These are phyloP conservation scores for Aspergillus carbonarius DNA, from an alignment of 2,329 filamentous ascomycete genomes.

Conservation along the genomic window DNA sequence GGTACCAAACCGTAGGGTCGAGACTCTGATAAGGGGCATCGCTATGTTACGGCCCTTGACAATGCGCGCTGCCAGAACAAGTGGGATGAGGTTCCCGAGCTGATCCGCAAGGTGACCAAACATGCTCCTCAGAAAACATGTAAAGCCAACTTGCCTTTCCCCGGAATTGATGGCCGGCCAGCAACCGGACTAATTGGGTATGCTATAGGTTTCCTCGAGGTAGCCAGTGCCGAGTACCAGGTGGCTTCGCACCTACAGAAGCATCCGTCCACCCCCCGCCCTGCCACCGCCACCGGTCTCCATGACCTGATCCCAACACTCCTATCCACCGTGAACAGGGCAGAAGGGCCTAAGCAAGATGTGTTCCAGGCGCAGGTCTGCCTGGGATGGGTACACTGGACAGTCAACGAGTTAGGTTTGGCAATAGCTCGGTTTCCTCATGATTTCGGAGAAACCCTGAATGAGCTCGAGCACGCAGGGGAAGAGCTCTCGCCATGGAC, in stretches of 20 bases:
- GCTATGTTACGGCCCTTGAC: constrained; percentile 81
- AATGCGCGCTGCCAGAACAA: constrained; percentile 81
- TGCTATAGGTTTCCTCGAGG: constrained; percentile 64
- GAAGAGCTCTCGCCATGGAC: constrained; percentile 69
- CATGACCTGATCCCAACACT: constrained; percentile 42
- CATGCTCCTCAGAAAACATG: constrained; percentile 84
- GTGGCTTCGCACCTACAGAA: constrained; percentile 56
- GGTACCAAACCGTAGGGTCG: constrained; percentile 35
- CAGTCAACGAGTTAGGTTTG: constrained; percentile 65
- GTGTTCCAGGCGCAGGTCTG: constrained; percentile 77
- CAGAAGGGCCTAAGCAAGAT: constrained; percentile 55
- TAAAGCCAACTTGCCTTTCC: constrained; percentile 45
- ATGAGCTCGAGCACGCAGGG: constrained; percentile 54
- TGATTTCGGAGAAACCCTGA: constrained; percentile 58
- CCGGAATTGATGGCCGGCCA: constrained; percentile 15
- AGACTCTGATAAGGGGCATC: constrained; percentile 71
- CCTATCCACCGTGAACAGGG: constrained; percentile 57
- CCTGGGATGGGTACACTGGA: constrained; percentile 82
- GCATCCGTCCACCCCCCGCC: constrained; percentile 29
- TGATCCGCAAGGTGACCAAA: constrained; percentile 90
- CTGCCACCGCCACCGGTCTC: constrained; percentile 45
- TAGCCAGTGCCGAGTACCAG: constrained; percentile 67
- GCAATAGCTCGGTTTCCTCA: constrained; percentile 64
- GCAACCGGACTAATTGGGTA: constrained; percentile 14
- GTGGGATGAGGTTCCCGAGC: constrained; percentile 83